A percentile compares a stretch with the other conserved stretches of the same genome.
Conservation (phyloP, 176 grass and related monocot genomes). For the Eleusine indica region DNA sequence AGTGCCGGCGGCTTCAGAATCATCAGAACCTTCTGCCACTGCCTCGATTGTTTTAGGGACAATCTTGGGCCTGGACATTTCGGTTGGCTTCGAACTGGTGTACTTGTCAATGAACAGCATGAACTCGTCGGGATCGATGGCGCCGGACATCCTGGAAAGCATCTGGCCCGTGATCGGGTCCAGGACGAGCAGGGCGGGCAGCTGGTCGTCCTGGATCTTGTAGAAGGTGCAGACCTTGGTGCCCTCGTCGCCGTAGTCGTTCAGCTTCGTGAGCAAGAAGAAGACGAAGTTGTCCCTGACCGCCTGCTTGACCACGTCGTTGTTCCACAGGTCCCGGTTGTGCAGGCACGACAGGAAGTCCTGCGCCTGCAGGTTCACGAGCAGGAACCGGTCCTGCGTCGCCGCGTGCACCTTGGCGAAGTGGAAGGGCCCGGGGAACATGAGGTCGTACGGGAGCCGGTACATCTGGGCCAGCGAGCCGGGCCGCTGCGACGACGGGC, state of each 20-base stretch:
- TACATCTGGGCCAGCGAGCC: not conserved
- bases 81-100: conserved; percentile 23
- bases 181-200: conserved; percentile 36
- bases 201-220: not conserved
- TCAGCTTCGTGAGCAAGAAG: not conserved
- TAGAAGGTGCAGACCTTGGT: conserved; percentile 34
- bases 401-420: conserved; percentile 23
- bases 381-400: conserved; percentile 20
- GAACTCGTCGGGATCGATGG: conserved; percentile 32
- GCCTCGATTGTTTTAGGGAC: not conserved
- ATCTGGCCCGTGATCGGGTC: conserved; percentile 51
- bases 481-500: not conserved
- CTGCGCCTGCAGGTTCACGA: conserved; percentile 13
- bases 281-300: conserved; percentile 34
- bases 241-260: not conserved
- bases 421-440: conserved; percentile 20
- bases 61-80: not conserved
- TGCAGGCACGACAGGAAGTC: conserved; percentile 24
- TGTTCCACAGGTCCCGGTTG: conserved; percentile 45
- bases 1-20: not conserved
- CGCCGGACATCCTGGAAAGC: conserved; percentile 16
- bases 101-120: not conserved
- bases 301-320: conserved; percentile 1
- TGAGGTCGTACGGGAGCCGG: not conserved
- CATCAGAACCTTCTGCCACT: not conserved